Percentiles rank a stretch among this genome's conserved stretches.
Evolutionary conservation across 805 yeast genomes (phyloP).

Genomic region (Lipomyces spencermartinsiae): DNA sequence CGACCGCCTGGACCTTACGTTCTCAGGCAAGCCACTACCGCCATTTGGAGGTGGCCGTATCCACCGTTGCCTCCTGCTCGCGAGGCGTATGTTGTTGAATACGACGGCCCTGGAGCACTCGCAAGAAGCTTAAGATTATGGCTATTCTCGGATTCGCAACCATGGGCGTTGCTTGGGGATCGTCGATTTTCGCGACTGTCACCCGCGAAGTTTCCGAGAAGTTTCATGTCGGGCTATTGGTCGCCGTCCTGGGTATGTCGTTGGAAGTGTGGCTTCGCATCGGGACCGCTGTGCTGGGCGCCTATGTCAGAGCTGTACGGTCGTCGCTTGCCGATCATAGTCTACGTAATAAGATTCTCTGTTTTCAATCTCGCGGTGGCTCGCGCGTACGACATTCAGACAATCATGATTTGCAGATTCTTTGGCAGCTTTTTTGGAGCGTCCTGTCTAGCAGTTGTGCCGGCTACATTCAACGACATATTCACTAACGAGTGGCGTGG

Average conservation of each 20-base stretch:
- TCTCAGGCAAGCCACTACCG: constrained; percentile 44
- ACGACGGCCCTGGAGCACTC: constrained; percentile 70
- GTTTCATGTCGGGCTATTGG: constrained; percentile 68
- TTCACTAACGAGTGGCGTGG: constrained; percentile 73
- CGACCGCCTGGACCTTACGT: constrained; percentile 15
- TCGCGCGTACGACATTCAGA: constrained; percentile 75
- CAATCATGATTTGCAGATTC: constrained; percentile 76
- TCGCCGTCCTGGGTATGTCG: constrained; percentile 77
- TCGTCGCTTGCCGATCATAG: constrained; percentile 64
- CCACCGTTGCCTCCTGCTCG: constrained; percentile 67
- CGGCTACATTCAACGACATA: constrained; percentile 86
- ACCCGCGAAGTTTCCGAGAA: constrained; percentile 51
- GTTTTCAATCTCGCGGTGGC: constrained; percentile 77
- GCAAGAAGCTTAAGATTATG: constrained; percentile 56
- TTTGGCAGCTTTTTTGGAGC: constrained; percentile 84
- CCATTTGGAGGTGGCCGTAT: constrained; percentile 73
- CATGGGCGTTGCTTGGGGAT: constrained; percentile 70
- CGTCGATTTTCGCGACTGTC: constrained; percentile 77
- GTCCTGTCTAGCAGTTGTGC: constrained; percentile 83
- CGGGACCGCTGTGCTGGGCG: constrained; percentile 91
- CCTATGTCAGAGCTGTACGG: constrained; percentile 71
- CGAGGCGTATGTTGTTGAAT: constrained; percentile 67
- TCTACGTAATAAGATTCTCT: constrained; percentile 62
- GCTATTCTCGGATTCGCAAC: constrained; percentile 57
- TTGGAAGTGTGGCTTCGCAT: constrained; percentile 89